Conservation (phyloP, 1,284 basidiomycete species). For the Earliella scabrosa region DNA sequence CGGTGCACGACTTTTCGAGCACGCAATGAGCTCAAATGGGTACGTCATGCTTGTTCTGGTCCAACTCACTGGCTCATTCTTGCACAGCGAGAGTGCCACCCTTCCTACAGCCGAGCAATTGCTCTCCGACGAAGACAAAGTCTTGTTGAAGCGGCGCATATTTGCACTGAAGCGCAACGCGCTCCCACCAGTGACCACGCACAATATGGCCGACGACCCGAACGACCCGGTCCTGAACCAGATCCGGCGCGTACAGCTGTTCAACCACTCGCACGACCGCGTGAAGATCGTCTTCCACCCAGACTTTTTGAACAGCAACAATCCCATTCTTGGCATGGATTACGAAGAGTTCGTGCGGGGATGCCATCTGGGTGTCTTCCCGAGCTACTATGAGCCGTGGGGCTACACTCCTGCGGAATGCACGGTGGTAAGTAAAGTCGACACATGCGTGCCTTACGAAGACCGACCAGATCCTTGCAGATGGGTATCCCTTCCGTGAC, state of each 20-base stretch:
- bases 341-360: conserved; percentile 99
- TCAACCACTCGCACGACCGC: conserved; percentile 83
- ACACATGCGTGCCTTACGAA: not conserved
- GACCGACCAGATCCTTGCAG: conserved; percentile 35
- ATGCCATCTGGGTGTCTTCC: conserved; percentile 98
- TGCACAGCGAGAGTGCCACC: conserved; percentile 70
- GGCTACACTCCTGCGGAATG: conserved; percentile 89
- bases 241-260: conserved; percentile 90
- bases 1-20: conserved; percentile 91
- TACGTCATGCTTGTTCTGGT: conserved; percentile 41
- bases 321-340: conserved; percentile 95
- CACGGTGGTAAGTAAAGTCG: conserved; percentile 64
- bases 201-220: conserved; percentile 96
- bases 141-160: conserved; percentile 95
- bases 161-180: conserved; percentile 95
- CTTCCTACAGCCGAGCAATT: conserved; percentile 78
- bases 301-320: conserved; percentile 97
- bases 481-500: conserved; percentile 99
- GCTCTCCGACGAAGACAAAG: conserved; percentile 90
- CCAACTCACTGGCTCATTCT: not conserved
- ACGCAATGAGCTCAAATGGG: conserved; percentile 92
- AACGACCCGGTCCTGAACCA: conserved; percentile 95
- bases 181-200: conserved; percentile 92
- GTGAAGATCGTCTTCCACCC: conserved; percentile 99
- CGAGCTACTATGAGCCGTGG: conserved; percentile 96